These are phyloP conservation scores for Penicillium corylophilum DNA, from an alignment of 2,329 filamentous ascomycete genomes.

Conservation along the genomic window DNA sequence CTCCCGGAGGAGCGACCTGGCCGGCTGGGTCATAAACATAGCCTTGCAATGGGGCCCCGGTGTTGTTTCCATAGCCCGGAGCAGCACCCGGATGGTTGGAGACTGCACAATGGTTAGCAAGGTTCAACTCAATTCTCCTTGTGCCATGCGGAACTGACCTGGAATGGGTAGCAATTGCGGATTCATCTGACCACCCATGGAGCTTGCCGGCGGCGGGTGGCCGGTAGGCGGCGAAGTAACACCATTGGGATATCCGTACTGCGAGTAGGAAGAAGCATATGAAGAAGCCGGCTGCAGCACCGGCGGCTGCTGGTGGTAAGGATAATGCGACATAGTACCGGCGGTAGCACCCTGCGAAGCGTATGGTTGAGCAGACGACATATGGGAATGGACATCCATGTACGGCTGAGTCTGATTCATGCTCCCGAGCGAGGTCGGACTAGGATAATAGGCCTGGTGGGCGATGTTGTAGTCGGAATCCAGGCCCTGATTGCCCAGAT, in stretches of 20 bases:
- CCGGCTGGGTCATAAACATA: constrained; percentile 78
- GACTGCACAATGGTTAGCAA: constrained; percentile 27
- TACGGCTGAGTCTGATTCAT: constrained; percentile 85
- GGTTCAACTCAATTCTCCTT: not conserved
- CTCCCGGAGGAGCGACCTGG: constrained; percentile 85
- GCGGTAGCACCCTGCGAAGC: constrained; percentile 75
- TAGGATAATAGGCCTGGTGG: constrained; percentile 43
- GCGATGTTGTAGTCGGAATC: constrained; percentile 39
- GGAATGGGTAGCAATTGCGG: constrained; percentile 71
- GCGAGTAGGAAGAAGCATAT: constrained; percentile 65
- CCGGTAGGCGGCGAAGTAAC: constrained; percentile 75
- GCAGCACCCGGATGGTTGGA: constrained; percentile 34
- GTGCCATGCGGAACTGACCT: constrained; percentile 31
- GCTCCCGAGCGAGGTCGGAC: constrained; percentile 42
- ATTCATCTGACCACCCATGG: constrained; percentile 65
- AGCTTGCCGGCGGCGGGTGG: constrained; percentile 66
- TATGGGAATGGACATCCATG: constrained; percentile 80
- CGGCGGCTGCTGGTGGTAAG: constrained; percentile 67
- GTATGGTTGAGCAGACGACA: constrained; percentile 73
- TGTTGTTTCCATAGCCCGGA: constrained; percentile 41
- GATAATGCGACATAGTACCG: constrained; percentile 70
- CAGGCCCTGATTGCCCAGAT: constrained; percentile 47
- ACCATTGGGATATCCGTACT: constrained; percentile 74
- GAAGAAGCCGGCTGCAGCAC: constrained; percentile 71
- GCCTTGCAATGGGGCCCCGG: constrained; percentile 44